These are phyloP conservation scores for Penicillium desertorum DNA, from an alignment of 495 filamentous ascomycete genomes.

Conservation along the genomic window DNA sequence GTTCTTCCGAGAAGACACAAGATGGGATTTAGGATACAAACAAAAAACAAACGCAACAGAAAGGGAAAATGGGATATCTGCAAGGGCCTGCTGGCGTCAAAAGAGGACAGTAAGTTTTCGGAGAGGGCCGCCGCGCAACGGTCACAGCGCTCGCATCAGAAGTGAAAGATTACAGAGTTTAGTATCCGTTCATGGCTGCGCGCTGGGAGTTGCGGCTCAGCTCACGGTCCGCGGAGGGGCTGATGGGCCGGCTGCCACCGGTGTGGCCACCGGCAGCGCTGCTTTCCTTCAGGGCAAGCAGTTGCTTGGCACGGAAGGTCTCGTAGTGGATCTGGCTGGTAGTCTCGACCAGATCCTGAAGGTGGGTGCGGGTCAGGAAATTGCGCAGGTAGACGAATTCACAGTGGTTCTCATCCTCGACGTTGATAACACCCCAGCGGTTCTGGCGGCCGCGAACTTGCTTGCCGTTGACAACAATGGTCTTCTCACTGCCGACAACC, in stretches of 20 bases:
- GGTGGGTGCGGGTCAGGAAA: slow-evolving; percentile 94
- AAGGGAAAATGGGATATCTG: slow-evolving; percentile 49
- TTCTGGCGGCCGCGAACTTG: slow-evolving; percentile 98
- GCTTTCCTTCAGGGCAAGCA: slow-evolving; percentile 96
- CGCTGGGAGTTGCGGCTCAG: slow-evolving; percentile 94
- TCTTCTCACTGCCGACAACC: slow-evolving; percentile 96
- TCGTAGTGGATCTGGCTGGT: slow-evolving; percentile 99
- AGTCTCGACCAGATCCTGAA: slow-evolving; percentile 97
- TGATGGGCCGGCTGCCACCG: slow-evolving; percentile 84
- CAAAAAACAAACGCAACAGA: slow-evolving; percentile 24
- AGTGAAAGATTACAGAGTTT: slow-evolving; percentile 30
- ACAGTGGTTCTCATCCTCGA: slow-evolving; percentile 99
- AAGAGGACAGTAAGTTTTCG: slow-evolving; percentile 32
- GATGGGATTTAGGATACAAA: slow-evolving; percentile 25
- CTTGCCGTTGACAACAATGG: slow-evolving; percentile 94
- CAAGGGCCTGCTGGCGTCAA: slow-evolving; percentile 44
- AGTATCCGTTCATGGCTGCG: slow-evolving; percentile 98
- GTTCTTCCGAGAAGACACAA: slow-evolving; percentile 16
- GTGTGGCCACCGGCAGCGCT: slow-evolving; percentile 76
- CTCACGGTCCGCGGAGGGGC: slow-evolving; percentile 88
- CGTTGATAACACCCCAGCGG: slow-evolving; percentile 99
- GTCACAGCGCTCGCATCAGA: slow-evolving; percentile 20
- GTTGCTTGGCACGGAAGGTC: slow-evolving; percentile 98
- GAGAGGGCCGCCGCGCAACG: slow-evolving; percentile 17
- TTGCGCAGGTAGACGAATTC: slow-evolving; percentile 98